Base-by-base conservation (phyloP, 306 rosid species). In the Sindora glabra region DNA sequence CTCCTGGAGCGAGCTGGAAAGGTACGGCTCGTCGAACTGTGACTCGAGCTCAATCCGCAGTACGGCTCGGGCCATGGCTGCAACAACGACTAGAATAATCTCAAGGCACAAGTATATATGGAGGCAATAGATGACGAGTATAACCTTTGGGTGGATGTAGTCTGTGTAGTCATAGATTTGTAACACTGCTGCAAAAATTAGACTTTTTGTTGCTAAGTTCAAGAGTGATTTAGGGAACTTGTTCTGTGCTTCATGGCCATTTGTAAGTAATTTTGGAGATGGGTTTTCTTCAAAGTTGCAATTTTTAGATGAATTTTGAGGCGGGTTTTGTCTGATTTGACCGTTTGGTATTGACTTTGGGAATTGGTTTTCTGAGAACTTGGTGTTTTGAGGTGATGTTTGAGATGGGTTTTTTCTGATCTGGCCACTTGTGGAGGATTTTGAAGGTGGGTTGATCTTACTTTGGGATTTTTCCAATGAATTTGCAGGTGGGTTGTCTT, bases 1-100 rank as follows among this genome's bases (percentile, higher is more conserved):
- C 37, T 83, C 77, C 23, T 79, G 89, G 0, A 83, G 62, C 4
- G 86, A 83, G 27, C 73, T 56, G 3, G 89, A 70, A 8, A 73
- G 59, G 52, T 75, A 71, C 0, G 89, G 83, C 54, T 78, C 75
- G 3, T 78, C 40, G 76, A 82, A 82, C 24, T 56, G 74, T 1
- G 82, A 84, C 64, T 75, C 77, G 2, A 78, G 64, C 17, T 82
- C 70, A 3, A 69, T 12, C 14, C 84, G 73, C n/a, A 69, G 26
- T 0, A 64, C 8, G 10, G 38, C 47, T 60, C 54, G 40, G 54
- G 67, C 65, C 22, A 72, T 8, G 26, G 62, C 40, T 9, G 76
- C 60, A 16, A 56, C 58, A 1, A 69, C 3, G 13, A 33, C 71
- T 6, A 78, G 38, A 32, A 45, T 22, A 13, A 67, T 11, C 36